A percentile compares a stretch with the other conserved stretches of the same genome.
Evolutionary conservation across 805 yeast genomes (phyloP).

Genomic region (Ogataea populi-albae): DNA sequence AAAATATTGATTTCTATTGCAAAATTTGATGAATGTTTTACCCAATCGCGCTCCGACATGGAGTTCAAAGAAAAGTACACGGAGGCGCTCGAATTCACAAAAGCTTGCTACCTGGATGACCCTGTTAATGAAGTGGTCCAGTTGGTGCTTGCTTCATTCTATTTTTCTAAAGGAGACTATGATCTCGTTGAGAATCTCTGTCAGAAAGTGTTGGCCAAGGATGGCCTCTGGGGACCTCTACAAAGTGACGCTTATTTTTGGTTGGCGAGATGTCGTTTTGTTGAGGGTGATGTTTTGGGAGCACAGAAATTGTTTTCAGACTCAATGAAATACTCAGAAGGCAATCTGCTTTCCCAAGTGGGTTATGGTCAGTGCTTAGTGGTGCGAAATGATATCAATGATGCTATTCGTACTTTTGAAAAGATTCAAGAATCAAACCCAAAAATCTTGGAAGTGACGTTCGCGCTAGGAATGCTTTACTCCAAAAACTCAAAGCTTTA

Average conservation of each 20-base stretch:
- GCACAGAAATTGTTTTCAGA: constrained; percentile 74
- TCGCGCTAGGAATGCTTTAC: constrained; percentile 72
- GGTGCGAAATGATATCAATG: constrained; percentile 69
- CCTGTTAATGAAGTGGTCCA: constrained; percentile 60
- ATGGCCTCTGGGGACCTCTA: constrained; percentile 39
- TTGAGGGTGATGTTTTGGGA: constrained; percentile 54
- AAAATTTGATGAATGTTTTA: constrained; percentile 61
- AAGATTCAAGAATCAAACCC: constrained; percentile 62
- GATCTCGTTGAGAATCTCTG: constrained; percentile 57
- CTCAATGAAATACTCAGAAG: constrained; percentile 62
- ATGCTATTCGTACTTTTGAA: constrained; percentile 84
- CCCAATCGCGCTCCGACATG: constrained; percentile 52
- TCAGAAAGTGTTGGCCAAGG: constrained; percentile 42
- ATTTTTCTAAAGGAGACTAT: constrained; percentile 65
- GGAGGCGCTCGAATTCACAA: constrained; percentile 51
- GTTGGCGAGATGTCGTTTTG: constrained; percentile 78
- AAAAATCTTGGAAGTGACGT: constrained; percentile 69
- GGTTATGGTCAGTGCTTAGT: constrained; percentile 87
- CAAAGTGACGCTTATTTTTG: constrained; percentile 71
- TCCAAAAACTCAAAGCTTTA: constrained; percentile 40
- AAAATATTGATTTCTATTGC: constrained; percentile 64
- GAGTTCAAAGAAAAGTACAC: constrained; percentile 61
- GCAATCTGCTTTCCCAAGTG: constrained; percentile 64
- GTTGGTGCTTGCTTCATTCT: constrained; percentile 64
- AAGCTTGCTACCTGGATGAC: constrained; percentile 37